Evolutionary conservation across 2,329 filamentous ascomycete genomes (phyloP), one percentile per base, ranked within the genome.

Genomic region (Aspergillus spinulosporus): DNA sequence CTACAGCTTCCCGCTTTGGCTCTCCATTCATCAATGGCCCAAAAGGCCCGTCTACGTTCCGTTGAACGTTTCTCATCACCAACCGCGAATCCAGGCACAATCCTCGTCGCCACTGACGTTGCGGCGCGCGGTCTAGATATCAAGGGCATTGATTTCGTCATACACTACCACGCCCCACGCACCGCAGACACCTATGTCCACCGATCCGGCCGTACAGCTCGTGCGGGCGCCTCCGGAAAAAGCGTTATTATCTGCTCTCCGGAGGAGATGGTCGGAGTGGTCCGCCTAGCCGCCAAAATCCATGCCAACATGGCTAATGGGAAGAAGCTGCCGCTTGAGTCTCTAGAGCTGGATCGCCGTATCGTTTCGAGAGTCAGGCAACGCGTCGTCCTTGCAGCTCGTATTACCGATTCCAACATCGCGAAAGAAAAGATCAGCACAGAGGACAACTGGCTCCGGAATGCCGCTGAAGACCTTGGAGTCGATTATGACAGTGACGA

Each of bases 161-260:
- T 99, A 15, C 94, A 99, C 75, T 99, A 99, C 76, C 93, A 99
- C 73, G 87, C 97, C 0, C 94, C 94, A 1, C 88, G 92, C 56
- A 82, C 91, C 1, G 94, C 94, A 34, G 93, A 97, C 72, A 88
- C 88, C 47, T 99, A 99, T 69, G 92, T 99, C 11, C 94, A 99
- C 71, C 87, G 94, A 26, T 97, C 94, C 1, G 94, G 94, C 9
- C 89, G 94, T 62, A 97, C 94, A 1, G 94, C 94, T 1, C 90
- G 94, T 68, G 93, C 89, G 2, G 84, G 87, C 15, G 84, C 84
- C 9, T 84, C 82, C 0, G 94, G 94, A 37, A 84, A 89, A 36
- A 96, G 90, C 66, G 86, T 99, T 56, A 79, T 99, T 3, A 85
- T 99, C 51, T 97, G 94, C 69, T 86, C 88, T 0, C 93, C 94